Evolutionary conservation across 805 yeast genomes (phyloP).

Genomic region (Metschnikowia lachancei): DNA sequence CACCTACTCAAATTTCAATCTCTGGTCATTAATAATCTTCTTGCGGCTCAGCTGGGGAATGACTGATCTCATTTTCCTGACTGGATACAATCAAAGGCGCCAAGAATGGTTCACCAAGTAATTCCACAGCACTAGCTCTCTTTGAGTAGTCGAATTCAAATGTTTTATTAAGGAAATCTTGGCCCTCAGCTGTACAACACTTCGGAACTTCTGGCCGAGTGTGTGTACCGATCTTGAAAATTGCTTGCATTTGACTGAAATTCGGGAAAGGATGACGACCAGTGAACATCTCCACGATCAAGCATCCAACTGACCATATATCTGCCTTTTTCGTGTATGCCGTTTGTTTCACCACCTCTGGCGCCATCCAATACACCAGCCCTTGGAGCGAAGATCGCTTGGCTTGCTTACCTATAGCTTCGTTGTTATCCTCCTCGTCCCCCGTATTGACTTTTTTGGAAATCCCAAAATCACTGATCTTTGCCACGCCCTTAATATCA

Average conservation of each 20-base stretch:
- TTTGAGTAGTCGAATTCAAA: slow-evolving; percentile 72
- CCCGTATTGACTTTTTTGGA: slow-evolving; percentile 44
- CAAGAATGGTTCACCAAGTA: slow-evolving; percentile 64
- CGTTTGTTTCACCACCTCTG: slow-evolving; percentile 93
- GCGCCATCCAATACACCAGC: slow-evolving; percentile 94
- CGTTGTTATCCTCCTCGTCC: slow-evolving; percentile 18
- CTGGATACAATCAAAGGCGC: slow-evolving; percentile 45
- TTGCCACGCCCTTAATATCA: slow-evolving; percentile 76
- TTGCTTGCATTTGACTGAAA: slow-evolving; percentile 94
- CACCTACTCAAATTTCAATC: background rate
- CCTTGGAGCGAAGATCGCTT: slow-evolving; percentile 86
- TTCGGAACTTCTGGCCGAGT: slow-evolving; percentile 77
- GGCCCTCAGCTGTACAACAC: slow-evolving; percentile 65
- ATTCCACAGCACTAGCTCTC: slow-evolving; percentile 71
- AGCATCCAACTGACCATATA: slow-evolving; percentile 96
- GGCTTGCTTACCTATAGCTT: slow-evolving; percentile 29
- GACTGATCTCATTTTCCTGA: background rate
- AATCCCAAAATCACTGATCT: slow-evolving; percentile 85
- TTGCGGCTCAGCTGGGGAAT: background rate
- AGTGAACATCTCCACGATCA: slow-evolving; percentile 91
- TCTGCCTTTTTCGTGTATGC: slow-evolving; percentile 91
- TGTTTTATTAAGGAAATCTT: slow-evolving; percentile 60
- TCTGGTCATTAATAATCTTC: background rate
- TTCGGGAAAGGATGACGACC: slow-evolving; percentile 96
- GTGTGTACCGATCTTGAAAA: slow-evolving; percentile 87